Conservation (phyloP, 2,329 filamentous ascomycete species). For the Teratosphaeria destructans region DNA sequence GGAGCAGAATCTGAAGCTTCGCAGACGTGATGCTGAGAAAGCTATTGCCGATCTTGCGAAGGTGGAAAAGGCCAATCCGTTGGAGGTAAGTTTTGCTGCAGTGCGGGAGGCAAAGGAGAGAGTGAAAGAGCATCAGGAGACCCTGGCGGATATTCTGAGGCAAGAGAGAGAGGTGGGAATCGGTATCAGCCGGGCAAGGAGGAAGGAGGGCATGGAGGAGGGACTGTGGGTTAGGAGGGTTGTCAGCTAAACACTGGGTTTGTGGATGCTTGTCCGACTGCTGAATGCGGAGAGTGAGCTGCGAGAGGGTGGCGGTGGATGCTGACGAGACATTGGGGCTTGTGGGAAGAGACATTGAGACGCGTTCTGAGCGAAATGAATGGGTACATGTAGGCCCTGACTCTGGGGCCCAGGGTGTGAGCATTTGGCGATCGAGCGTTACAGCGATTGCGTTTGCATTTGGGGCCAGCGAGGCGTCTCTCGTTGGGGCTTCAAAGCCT, state of each 20-base stretch:
- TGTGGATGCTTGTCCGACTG: background rate
- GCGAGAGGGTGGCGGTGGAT: no score
- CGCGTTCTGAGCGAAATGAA: background rate
- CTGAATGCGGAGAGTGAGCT: background rate
- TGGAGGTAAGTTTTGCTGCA: conserved; percentile 51
- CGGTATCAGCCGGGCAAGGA: conserved; percentile 64
- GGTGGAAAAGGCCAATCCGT: conserved; percentile 58
- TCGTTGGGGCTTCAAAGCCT: background rate
- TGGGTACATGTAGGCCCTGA: background rate
- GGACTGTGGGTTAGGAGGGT: conserved; percentile 67
- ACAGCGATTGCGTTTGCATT: background rate
- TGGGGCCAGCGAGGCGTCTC: background rate
- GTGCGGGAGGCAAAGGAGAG: conserved; percentile 49
- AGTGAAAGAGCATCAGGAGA: conserved; percentile 53
- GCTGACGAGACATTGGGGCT: background rate
- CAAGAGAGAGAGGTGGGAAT: conserved; percentile 72
- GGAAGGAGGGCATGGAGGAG: conserved; percentile 55
- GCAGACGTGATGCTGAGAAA: conserved; percentile 59
- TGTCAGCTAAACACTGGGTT: background rate
- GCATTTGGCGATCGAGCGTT: background rate
- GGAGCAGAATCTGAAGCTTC: conserved; percentile 54
- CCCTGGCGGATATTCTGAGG: conserved; percentile 61
- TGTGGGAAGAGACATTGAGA: background rate
- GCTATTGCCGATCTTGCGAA: conserved; percentile 69
- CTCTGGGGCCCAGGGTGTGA: background rate